Evolutionary conservation across 2,329 filamentous ascomycete species (phyloP), one percentile per base, ranked within the genome.

Genomic region (Ophiocordyceps sinensis): DNA sequence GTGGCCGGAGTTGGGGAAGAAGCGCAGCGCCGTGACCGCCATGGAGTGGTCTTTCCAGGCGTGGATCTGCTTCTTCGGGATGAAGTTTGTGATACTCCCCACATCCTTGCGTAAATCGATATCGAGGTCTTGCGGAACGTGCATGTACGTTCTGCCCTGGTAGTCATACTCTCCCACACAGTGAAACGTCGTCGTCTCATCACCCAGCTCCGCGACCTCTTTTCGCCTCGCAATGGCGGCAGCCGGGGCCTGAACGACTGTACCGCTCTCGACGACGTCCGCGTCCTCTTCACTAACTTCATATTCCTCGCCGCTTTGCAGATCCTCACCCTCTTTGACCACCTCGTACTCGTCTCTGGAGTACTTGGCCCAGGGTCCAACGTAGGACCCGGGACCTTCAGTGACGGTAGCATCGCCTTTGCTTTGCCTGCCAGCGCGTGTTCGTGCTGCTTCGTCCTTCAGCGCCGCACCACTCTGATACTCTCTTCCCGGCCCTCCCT

Each of bases 111-210:
- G 75, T 51, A 98, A 68, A 57, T 94, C 84, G 57, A 94, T 69
- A 55, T 86, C 85, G 62, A 94, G 66, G 58, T 94, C 88, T 59
- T 86, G 87, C 4, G 91, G 91, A 37, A 96, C 73, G 62, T 98
- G 91, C 89, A 98, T 95, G 59, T 94, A 98, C 29, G 89, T 94
- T 49, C 91, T 73, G 38, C 91, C 91, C 59, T 93, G 84, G 65
- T 98, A 98, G 60, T 98, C 91, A 67, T 79, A 82, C 62, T 91
- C 70, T 55, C 84, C 71, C 34, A 73, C 73, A 46, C 88, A 91
- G 54, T 94, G 83, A 63, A 96, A 98, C 36, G 79, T 80, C 36
- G 82, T 87, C 40, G 82, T 91, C 65, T 98, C 91, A 23, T 75
- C 75, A 44, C 78, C 78, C 52, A 70, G 49, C 48, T 70, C 68